Conservation (phyloP, 2,329 filamentous ascomycete species). For the Calonectria crousiana region DNA sequence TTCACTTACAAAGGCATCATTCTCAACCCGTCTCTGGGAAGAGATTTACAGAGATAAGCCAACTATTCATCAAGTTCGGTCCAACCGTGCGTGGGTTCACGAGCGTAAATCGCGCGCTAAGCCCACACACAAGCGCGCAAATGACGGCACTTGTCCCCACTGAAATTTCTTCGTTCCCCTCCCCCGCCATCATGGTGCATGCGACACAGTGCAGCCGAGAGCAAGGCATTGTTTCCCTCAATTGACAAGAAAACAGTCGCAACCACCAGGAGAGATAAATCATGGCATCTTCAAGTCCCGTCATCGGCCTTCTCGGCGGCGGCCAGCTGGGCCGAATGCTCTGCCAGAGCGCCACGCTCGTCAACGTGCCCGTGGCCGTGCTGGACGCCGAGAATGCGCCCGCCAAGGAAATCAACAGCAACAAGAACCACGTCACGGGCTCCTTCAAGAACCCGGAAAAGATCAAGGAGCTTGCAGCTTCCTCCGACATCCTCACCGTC, state of each 20-base stretch:
- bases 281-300: neutral
- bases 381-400: constrained; percentile 83
- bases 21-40: too few species aligned
- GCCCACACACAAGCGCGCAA: neutral
- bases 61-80: neutral
- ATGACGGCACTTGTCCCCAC: constrained; percentile 11
- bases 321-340: constrained; percentile 95
- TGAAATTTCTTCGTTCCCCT: constrained; percentile 15
- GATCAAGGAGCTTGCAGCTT: constrained; percentile 81
- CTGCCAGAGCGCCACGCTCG: constrained; percentile 80
- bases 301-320: constrained; percentile 67
- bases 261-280: neutral
- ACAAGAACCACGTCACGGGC: constrained; percentile 80
- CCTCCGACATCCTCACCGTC: constrained; percentile 86
- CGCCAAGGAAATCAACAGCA: constrained; percentile 87
- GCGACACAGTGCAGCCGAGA: neutral
- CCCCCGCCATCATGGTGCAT: constrained; percentile 22
- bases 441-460: constrained; percentile 88
- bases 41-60: neutral
- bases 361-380: constrained; percentile 83
- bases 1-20: too few species aligned
- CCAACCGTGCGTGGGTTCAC: neutral
- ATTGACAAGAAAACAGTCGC: neutral
- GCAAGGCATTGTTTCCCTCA: neutral
- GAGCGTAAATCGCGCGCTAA: neutral